Conservation (phyloP, 805 yeast species). For the Jamesozyma lodderae region DNA sequence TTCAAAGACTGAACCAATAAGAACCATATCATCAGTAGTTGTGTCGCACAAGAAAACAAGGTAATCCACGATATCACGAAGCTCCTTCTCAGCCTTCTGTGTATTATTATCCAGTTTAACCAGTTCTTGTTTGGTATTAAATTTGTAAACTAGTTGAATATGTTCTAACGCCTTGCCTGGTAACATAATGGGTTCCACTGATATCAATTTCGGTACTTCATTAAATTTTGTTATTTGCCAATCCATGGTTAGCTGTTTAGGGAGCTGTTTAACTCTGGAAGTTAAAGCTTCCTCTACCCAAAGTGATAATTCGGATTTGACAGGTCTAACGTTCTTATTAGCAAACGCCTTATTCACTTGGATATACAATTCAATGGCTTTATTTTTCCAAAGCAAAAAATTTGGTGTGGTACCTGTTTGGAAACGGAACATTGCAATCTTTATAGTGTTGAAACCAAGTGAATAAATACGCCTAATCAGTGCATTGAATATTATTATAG, state of each 20-base stretch:
- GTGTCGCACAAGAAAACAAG: slow-evolving; percentile 56
- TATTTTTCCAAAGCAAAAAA: slow-evolving; percentile 74
- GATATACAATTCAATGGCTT: slow-evolving; percentile 68
- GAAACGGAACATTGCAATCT: slow-evolving; percentile 57
- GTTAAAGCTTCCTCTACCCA: slow-evolving; percentile 55
- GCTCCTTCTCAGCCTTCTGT: slow-evolving; percentile 37
- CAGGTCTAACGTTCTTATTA: slow-evolving; percentile 38
- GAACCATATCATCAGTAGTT: slow-evolving; percentile 42
- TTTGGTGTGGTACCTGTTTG: slow-evolving; percentile 61
- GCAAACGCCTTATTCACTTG: slow-evolving; percentile 81
- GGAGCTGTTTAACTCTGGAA: slow-evolving; percentile 45
- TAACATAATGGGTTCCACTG: slow-evolving; percentile 57
- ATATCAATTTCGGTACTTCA: slow-evolving; percentile 60
- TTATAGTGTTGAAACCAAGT: slow-evolving; percentile 59
- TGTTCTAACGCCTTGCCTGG: slow-evolving; percentile 46
- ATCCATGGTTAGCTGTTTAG: slow-evolving; percentile 47
- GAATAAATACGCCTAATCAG: slow-evolving; percentile 52
- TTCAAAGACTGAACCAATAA: slow-evolving; percentile 65
- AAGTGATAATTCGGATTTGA: slow-evolving; percentile 41
- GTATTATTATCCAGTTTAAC: slow-evolving; percentile 39
- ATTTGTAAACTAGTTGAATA: slow-evolving; percentile 53
- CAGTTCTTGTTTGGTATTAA: slow-evolving; percentile 54
- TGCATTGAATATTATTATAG: slow-evolving; percentile 36
- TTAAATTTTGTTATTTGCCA: slow-evolving; percentile 75
- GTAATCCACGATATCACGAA: slow-evolving; percentile 51